Evolutionary conservation across 2,329 filamentous ascomycete genomes (phyloP).

Genomic region (Ascochyta viciae-villosae): DNA sequence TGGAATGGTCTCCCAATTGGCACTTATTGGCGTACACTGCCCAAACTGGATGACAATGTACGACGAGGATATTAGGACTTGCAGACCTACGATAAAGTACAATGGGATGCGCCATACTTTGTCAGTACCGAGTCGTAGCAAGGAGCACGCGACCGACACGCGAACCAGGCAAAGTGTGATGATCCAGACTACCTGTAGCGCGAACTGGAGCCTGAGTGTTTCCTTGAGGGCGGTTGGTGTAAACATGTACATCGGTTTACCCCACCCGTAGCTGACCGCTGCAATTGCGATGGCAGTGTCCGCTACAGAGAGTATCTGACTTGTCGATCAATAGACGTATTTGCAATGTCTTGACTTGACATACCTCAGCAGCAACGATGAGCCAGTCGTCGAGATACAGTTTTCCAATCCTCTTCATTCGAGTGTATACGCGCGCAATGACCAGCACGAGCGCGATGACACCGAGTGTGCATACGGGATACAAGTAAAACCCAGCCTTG

Average conservation of each 20-base stretch:
- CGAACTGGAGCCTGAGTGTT: constrained; percentile 33
- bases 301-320: constrained; percentile 24
- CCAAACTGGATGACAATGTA: constrained; percentile 38
- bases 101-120: constrained; percentile 29
- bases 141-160: constrained; percentile 34
- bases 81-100: constrained; percentile 33
- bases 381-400: constrained; percentile 38
- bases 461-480: constrained; percentile 30
- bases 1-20: constrained; percentile 32
- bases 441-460: constrained; percentile 28
- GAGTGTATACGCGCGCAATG: constrained; percentile 31
- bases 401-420: constrained; percentile 21
- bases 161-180: constrained; percentile 32
- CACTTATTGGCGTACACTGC: constrained; percentile 33
- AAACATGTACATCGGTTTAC: constrained; percentile 28
- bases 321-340: neutral
- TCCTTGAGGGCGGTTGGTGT: constrained; percentile 18
- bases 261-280: constrained; percentile 33
- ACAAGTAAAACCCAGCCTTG: constrained; percentile 27
- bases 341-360: neutral
- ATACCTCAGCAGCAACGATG: constrained; percentile 35
- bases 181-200: constrained; percentile 34
- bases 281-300: constrained; percentile 24
- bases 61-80: constrained; percentile 27
- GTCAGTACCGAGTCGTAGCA: constrained; percentile 31